Evolutionary conservation across 1,284 basidiomycete species (phyloP), one percentile per base, ranked within the genome.

Genomic region (Rhodotorula sp.): DNA sequence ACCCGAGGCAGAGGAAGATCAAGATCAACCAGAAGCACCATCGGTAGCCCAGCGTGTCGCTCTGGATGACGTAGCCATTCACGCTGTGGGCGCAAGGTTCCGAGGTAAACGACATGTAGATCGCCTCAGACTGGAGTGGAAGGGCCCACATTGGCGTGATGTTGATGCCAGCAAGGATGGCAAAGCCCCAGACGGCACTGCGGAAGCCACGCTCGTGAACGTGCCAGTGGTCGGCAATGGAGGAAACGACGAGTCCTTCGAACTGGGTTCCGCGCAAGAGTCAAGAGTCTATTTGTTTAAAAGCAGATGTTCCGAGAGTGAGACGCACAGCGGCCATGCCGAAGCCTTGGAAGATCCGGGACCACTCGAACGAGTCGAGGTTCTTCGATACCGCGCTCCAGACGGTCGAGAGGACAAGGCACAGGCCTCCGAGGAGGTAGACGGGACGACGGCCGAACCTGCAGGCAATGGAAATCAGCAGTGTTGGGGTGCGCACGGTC

Each of bases 391-490:
- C 78, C 9, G 83, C 84, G 68, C 82, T 83, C 84, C 84, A 85
- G 49, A 85, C 83, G 66, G 83, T 84, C 1, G 82, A 81, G 41
- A 84, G 80, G 75, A 85, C 84, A 60, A 85, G 83, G 75, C 84
- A 59, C 4, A 80, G 79, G 0, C 84, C 82, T 14, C 83, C 84
- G 27, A 77, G 66, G 54, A 85, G 73, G 70, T 84, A 85, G 9
- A 85, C 83, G 53, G 84, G 84, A 23, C 84, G 76, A 61, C 84
- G 82, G 0, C 84, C 84, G 71, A 81, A 84, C 34, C 34, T 34
- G 34, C 34, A 34, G 34, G 34, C 34, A 34, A 34, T 34, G 34
- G 34, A 5, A 34, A 34, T 34, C 34, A 34, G 34, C 34, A 34
- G 34, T 34, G 34, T 34, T n/a, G n/a, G 34, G 34, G 34, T 34